Conservation (phyloP, 495 filamentous ascomycete genomes). For the Cetradonia linearis region DNA sequence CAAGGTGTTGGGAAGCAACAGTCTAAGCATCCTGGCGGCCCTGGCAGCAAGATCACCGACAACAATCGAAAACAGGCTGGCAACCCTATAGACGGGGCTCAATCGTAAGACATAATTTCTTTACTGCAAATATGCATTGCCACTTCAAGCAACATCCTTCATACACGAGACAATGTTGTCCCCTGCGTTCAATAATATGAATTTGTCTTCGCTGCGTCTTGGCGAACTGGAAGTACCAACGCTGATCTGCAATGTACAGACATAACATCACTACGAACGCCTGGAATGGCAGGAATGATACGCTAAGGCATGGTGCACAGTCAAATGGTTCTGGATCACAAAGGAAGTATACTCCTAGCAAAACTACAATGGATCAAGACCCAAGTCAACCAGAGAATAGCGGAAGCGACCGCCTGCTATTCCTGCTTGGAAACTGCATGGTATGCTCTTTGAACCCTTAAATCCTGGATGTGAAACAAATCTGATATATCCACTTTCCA, state of each 20-base stretch:
- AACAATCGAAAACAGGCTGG: slow-evolving; percentile 46
- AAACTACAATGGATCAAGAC: slow-evolving; percentile 36
- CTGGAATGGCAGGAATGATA: slow-evolving; percentile 55
- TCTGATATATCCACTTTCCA: slow-evolving; percentile 27
- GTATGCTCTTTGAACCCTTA: slow-evolving; percentile 36
- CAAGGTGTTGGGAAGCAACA: slow-evolving; percentile 34
- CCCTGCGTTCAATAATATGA: background rate
- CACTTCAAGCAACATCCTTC: background rate
- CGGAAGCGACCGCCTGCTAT: slow-evolving; percentile 55
- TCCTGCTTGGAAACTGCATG: slow-evolving; percentile 50
- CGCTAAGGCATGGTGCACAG: slow-evolving; percentile 48
- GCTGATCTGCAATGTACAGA: slow-evolving; percentile 26
- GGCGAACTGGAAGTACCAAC: background rate
- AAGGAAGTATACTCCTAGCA: slow-evolving; percentile 35
- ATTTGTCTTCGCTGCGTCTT: background rate
- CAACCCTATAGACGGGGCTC: slow-evolving; percentile 44
- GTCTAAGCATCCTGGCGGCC: slow-evolving; percentile 37
- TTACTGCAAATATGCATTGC: background rate
- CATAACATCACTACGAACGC: slow-evolving; percentile 48
- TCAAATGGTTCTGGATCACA: slow-evolving; percentile 45
- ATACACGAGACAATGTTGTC: background rate
- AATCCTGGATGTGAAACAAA: background rate
- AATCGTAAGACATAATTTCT: slow-evolving; percentile 37
- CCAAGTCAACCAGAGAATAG: slow-evolving; percentile 50
- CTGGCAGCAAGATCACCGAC: slow-evolving; percentile 38